phyloP scores from a whole-genome alignment of 139 green algal species.

The Eudorina sp. region DNA sequence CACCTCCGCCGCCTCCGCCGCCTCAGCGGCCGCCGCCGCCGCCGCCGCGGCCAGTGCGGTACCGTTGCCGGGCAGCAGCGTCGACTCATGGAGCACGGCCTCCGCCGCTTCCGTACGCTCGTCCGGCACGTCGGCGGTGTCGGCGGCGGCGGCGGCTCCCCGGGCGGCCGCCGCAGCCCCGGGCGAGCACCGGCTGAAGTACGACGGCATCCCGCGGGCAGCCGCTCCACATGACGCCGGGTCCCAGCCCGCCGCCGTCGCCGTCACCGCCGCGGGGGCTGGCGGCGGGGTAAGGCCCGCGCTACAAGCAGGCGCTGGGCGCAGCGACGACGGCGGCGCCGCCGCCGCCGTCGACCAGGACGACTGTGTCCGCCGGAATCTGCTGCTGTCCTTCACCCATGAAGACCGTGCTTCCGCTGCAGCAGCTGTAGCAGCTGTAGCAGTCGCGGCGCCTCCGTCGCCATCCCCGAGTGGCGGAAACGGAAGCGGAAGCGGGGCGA shows the following conservation, averaged over 20 bases:
- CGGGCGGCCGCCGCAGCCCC: background rate
- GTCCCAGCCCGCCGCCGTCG: background rate
- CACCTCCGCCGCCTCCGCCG: background rate
- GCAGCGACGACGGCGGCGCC: background rate
- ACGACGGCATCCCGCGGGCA: background rate
- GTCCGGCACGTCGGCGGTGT: background rate
- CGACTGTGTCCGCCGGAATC: background rate
- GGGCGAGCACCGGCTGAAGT: background rate
- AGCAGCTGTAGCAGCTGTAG: too few relatives aligned
- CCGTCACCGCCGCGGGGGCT: too few relatives aligned
- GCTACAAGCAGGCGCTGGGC: background rate
- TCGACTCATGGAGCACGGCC: conserved; percentile 3
- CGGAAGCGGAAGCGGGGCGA: background rate
- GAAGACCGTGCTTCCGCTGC: too few relatives aligned
- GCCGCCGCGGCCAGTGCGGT: background rate
- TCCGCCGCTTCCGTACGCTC: background rate
- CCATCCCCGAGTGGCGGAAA: background rate
- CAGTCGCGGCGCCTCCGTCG: background rate
- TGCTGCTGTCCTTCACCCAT: conserved; percentile 14
- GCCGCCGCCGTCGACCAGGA: background rate
- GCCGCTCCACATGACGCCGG: background rate
- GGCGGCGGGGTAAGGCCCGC: too few relatives aligned
- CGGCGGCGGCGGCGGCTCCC: background rate
- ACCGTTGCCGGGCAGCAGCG: background rate
- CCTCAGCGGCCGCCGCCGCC: background rate